Evolutionary conservation across 2,329 filamentous ascomycete genomes (phyloP), one percentile per base, ranked within the genome.

Genomic region (Hypoxylon sp.): DNA sequence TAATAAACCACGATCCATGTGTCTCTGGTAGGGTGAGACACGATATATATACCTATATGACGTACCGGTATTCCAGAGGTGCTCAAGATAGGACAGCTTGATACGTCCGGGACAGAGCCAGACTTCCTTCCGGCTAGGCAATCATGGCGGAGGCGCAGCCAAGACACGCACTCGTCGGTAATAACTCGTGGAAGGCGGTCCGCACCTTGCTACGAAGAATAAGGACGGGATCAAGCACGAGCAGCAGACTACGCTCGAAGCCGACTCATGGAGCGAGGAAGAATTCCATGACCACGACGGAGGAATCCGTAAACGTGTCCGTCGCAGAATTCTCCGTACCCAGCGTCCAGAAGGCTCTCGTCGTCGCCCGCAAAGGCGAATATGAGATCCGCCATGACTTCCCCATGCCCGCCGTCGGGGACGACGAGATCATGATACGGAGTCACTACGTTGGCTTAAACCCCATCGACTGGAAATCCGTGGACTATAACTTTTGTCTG

Each of bases 401-500:
- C 21, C 67, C 67, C 6, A 55, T 68, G 41, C 67, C 65, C 5
- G 35, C 24, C 3, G 57, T 72, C 33, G 63, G 67, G 35, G 64
- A 72, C 9, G 61, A 75, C 43, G 74, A 77, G 55, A 60, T 76
- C 10, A 67, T 75, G 58, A 73, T 77, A 57, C 66, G 65, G 37
- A 70, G 67, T 41, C 66, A 68, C 40, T 71, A 71, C 17, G 69
- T 74, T n/a, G 74, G 74, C 2, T 64, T 77, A 18, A 77, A 77
- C 40, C 75, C 73, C 5, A 78, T 77, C 17, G 72, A 75, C 55
- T 79, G 70, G 72, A 75, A 76, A 54, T 72, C 68, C 3, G 76
- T 78, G 33, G 76, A 77, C 49, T 77, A 74, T 58, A 74, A 75
- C 43, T 78, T 77, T 61, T 78, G 76, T 54, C 64, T 79, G 29